A percentile compares a stretch with the other conserved stretches of the same genome.
These are phyloP conservation scores for Boletellus sp. DNA, from an alignment of 1,284 basidiomycete species.

Conservation along the genomic window DNA sequence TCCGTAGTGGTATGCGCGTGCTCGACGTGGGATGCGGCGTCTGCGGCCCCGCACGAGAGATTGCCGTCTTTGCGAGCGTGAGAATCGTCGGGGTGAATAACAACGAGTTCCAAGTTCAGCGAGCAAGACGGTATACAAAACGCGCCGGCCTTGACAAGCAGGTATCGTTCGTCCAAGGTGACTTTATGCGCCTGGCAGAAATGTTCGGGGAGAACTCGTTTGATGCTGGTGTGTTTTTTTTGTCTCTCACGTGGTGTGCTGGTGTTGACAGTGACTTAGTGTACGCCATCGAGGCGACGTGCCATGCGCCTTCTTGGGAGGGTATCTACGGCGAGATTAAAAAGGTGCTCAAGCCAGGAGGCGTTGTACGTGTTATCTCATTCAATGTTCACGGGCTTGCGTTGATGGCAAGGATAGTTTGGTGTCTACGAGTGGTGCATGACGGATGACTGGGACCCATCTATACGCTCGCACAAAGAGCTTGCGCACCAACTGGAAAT, in stretches of 20 bases:
- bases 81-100: constrained; percentile 92
- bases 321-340: constrained; percentile 94
- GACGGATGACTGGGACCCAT: constrained; percentile 92
- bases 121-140: constrained; percentile 83
- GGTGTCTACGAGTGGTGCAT: constrained; percentile 99
- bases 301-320: constrained; percentile 93
- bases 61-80: constrained; percentile 87
- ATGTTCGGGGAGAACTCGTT: constrained; percentile 93
- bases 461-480: constrained; percentile 84
- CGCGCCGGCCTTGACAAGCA: constrained; percentile 75
- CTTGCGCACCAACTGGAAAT: constrained; percentile 90
- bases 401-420: constrained; percentile 53
- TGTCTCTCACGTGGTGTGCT: neutral
- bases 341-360: constrained; percentile 96
- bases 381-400: neutral
- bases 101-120: constrained; percentile 92
- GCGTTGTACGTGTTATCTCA: constrained; percentile 60
- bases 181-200: constrained; percentile 94
- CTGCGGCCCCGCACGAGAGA: constrained; percentile 94
- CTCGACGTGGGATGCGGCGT: constrained; percentile 98
- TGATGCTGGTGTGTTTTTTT: constrained; percentile 73
- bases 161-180: constrained; percentile 83
- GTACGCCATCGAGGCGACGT: constrained; percentile 97
- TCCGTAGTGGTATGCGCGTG: constrained; percentile 90
- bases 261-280: constrained; percentile 41